Base-by-base conservation (phyloP, 179 eudicot genomes). In the Nepenthes alata region DNA sequence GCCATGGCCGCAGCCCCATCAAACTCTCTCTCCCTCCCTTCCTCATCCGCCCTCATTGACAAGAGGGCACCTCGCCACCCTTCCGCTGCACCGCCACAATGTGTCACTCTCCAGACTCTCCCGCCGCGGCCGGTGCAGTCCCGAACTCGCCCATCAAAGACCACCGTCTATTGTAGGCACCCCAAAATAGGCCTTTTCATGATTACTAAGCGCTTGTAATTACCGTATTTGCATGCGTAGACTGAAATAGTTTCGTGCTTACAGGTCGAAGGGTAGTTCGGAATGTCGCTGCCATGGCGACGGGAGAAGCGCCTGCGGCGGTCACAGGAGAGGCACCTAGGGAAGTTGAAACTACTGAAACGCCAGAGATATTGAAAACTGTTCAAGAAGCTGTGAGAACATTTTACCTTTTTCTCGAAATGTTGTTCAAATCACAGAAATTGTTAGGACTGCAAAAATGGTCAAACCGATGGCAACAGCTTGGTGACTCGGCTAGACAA, bases 221-320 rank as follows among this genome's bases (percentile, higher is more conserved):
- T 25, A 25, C 25, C 25, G 25, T 25, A 25, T 25, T 25, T 25
- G 25, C 25, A 25, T 25, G 4, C 3, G 5, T 55, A 14, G 2
- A 47, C n/a, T 37, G 37, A 38, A 25, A 2, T 57, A 11, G 12
- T 34, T 58, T 11, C 13, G 16, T 12, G 25, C 13, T 72, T 56
- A 41, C 74, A 93, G 96, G 95, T 67, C 57, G 78, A 48, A 93
- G 79, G 79, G 56, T 85, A 10, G 90, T 84, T 14, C 78, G 98
- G 73, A 83, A 87, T 69, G 97, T 89, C 9, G 79, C 62, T n/a
- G 80, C 95, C 44, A 78, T 83, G 95, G 88, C 97, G 8, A 81
- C 97, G 1, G 90, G 95, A 65, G 98, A 89, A 67, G 82, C 83
- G 37, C 82, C 87, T 49, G 74, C 80, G 58, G 83, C 72, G 63